A percentile compares a stretch with the other conserved stretches of the same genome.
Evolutionary conservation across 441 rosid genomes (phyloP).

Genomic region (Erodium trifolium): DNA sequence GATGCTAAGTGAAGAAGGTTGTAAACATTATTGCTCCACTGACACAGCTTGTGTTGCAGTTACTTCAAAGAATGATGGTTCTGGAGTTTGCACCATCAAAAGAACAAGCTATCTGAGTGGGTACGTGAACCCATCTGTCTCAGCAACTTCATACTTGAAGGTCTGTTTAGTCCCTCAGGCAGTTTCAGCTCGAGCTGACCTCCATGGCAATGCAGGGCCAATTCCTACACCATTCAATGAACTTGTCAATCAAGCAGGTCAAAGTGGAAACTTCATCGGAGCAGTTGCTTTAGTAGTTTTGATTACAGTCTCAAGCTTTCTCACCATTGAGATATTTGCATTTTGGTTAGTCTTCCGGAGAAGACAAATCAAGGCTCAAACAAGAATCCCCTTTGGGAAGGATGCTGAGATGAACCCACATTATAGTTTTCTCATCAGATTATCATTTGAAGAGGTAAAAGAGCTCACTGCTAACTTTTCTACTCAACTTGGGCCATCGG

Average conservation of each 20-base stretch:
- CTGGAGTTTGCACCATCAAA: constrained; percentile 31
- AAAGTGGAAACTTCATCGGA: constrained; percentile 19
- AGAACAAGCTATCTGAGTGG: constrained; percentile 30
- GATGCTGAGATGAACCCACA: constrained; percentile 27
- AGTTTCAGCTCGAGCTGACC: constrained; percentile 27
- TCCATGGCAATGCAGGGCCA: background rate
- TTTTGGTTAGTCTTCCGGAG: constrained; percentile 23
- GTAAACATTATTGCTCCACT: constrained; percentile 29
- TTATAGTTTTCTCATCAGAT: constrained; percentile 21
- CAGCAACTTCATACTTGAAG: constrained; percentile 29
- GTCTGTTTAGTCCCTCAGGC: constrained; percentile 37
- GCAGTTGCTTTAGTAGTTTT: constrained; percentile 26
- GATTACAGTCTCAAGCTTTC: constrained; percentile 22
- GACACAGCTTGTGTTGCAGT: constrained; percentile 28
- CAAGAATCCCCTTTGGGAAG: constrained; percentile 28
- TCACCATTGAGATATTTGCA: constrained; percentile 22
- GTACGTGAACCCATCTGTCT: constrained; percentile 25
- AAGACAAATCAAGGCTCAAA: constrained; percentile 18
- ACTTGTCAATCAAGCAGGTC: constrained; percentile 12
- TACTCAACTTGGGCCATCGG: constrained; percentile 25
- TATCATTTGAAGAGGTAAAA: constrained; percentile 27
- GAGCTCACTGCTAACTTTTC: constrained; percentile 21
- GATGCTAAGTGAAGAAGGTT: constrained; percentile 29
- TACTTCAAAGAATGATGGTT: constrained; percentile 35
- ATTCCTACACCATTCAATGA: constrained; percentile 18